Evolutionary conservation across 108 stramenopile species (phyloP).

Genomic region (Aurantiochytrium sp.): DNA sequence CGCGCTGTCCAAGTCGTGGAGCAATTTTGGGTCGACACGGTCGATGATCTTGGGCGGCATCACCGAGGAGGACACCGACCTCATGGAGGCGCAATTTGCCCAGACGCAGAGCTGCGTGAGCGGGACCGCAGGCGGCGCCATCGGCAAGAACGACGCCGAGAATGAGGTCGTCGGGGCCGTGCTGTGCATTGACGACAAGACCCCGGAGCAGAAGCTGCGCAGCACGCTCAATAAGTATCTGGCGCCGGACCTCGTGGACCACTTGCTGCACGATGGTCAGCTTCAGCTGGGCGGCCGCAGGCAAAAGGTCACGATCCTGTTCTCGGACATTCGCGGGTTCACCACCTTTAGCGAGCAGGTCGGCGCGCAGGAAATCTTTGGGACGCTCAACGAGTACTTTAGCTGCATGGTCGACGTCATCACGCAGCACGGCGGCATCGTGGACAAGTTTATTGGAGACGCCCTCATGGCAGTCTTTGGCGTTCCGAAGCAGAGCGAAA

Average conservation of each 20-base stretch:
- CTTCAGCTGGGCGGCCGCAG: background rate
- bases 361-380: background rate
- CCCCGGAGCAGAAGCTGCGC: background rate
- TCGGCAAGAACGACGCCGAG: no score
- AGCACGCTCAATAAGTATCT: background rate
- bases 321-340: constrained; percentile 12
- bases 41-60: background rate
- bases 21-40: background rate
- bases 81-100: background rate
- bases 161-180: background rate
- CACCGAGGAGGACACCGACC: background rate
- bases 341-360: constrained; percentile 21
- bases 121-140: no score
- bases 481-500: background rate
- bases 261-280: background rate
- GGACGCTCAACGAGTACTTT: constrained; percentile 15
- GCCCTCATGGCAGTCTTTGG: constrained; percentile 25
- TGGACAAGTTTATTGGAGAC: constrained; percentile 29
- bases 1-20: background rate
- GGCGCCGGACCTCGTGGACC: background rate
- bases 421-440: constrained; percentile 21
- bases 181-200: constrained; percentile 11
- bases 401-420: constrained; percentile 21
- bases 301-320: background rate
- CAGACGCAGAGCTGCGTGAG: no score